Evolutionary conservation across 768 basidiomycete species (phyloP).

Genomic region (Russula sp.): DNA sequence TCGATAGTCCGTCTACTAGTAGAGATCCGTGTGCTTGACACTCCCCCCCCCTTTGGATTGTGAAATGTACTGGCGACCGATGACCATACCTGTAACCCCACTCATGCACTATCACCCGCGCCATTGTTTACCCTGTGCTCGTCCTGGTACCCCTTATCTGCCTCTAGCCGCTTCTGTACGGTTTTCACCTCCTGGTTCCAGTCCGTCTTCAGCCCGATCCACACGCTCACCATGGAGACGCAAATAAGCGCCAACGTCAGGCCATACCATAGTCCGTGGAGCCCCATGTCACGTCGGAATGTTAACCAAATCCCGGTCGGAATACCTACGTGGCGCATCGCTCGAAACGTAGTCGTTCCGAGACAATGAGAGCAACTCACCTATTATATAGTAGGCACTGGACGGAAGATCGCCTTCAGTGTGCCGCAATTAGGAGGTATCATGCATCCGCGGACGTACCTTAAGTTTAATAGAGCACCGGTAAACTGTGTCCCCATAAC

Average conservation of each 20-base stretch:
- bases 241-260: constrained; percentile 63
- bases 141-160: constrained; percentile 6
- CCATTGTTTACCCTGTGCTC: neutral
- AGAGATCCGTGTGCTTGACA: too few species aligned
- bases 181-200: constrained; percentile 67
- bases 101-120: neutral
- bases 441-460: constrained; percentile 34
- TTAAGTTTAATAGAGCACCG: constrained; percentile 76
- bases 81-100: neutral
- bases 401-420: constrained; percentile 6
- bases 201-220: constrained; percentile 50
- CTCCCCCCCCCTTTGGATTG: too few species aligned
- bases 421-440: neutral
- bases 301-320: constrained; percentile 77
- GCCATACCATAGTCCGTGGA: constrained; percentile 83
- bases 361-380: constrained; percentile 29
- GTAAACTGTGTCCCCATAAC: constrained; percentile 40
- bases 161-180: constrained; percentile 46
- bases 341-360: neutral
- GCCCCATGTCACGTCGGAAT: constrained; percentile 49
- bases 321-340: constrained; percentile 42
- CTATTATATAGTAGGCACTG: constrained; percentile 75
- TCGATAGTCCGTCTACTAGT: neutral
- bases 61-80: neutral
- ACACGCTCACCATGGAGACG: constrained; percentile 47